phyloP scores from a whole-genome alignment of 176 grass and related monocot genomes.

The Oryza coarctata region DNA sequence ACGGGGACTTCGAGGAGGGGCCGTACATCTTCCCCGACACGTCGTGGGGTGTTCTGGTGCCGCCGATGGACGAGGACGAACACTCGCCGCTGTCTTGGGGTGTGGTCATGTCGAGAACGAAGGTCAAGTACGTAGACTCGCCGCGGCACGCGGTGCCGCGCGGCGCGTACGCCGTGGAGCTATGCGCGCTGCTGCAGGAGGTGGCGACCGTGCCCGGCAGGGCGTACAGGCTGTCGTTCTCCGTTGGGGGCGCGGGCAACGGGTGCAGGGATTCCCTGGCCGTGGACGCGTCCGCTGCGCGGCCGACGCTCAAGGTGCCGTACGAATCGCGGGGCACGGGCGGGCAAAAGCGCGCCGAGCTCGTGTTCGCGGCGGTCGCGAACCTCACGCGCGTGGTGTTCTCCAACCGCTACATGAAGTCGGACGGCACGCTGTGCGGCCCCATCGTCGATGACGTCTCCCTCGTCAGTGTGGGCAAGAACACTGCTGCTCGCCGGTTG shows the following conservation, averaged over 20 bases:
- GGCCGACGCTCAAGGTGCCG: neutral
- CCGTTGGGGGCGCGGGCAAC: constrained; percentile 37
- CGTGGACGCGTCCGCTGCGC: constrained; percentile 43
- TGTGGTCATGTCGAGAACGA: constrained; percentile 51
- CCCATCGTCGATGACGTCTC: constrained; percentile 33
- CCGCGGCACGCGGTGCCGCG: constrained; percentile 47
- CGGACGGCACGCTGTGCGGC: constrained; percentile 52
- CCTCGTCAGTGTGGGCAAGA: constrained; percentile 15
- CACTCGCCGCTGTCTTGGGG: constrained; percentile 49
- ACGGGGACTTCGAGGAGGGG: constrained; percentile 58
- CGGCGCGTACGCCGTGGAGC: constrained; percentile 48
- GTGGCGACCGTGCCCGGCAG: constrained; percentile 28
- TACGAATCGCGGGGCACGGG: constrained; percentile 44
- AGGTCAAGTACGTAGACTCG: constrained; percentile 64
- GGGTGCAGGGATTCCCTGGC: constrained; percentile 31
- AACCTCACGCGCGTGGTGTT: constrained; percentile 43
- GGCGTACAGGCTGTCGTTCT: constrained; percentile 36
- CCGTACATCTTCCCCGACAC: constrained; percentile 46
- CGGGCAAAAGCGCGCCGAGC: constrained; percentile 33
- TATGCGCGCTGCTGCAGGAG: constrained; percentile 51
- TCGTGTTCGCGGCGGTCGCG: constrained; percentile 37
- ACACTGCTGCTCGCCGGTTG: constrained; percentile 17
- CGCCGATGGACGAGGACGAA: constrained; percentile 55
- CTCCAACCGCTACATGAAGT: constrained; percentile 18
- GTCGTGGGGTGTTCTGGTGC: constrained; percentile 55